Evolutionary conservation across 2,329 filamentous ascomycete species (phyloP).

Genomic region (Cladosporium sp.): DNA sequence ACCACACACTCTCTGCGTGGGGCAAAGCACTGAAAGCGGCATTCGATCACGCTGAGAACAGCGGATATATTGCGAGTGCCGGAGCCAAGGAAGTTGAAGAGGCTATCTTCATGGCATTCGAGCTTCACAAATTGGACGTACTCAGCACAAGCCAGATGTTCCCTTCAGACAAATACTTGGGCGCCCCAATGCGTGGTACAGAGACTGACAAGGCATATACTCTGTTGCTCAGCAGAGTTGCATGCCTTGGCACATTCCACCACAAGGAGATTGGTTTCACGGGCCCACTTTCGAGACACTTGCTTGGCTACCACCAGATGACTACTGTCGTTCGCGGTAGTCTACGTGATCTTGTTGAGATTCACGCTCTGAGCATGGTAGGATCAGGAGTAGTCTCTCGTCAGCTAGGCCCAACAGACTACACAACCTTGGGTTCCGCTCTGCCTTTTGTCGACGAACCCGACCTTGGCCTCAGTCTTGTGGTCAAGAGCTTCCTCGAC

Average conservation of each 20-base stretch:
- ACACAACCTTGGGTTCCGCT: constrained; percentile 62
- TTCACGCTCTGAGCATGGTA: constrained; percentile 74
- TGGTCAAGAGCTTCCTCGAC: constrained; percentile 74
- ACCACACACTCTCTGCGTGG: constrained; percentile 78
- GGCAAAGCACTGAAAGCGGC: constrained; percentile 70
- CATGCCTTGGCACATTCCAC: constrained; percentile 74
- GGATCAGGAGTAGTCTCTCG: constrained; percentile 74
- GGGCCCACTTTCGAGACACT: constrained; percentile 83
- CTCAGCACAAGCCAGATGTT: constrained; percentile 69
- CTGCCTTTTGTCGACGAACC: constrained; percentile 67
- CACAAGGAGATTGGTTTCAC: constrained; percentile 89
- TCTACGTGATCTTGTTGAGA: constrained; percentile 79
- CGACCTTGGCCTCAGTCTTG: constrained; percentile 72
- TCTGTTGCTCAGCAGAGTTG: constrained; percentile 79
- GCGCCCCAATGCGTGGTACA: constrained; percentile 56
- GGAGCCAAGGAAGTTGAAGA: constrained; percentile 62
- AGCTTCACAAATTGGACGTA: constrained; percentile 74
- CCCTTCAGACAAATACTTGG: constrained; percentile 46
- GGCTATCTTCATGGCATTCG: constrained; percentile 75
- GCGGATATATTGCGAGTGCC: constrained; percentile 50
- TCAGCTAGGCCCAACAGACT: constrained; percentile 46
- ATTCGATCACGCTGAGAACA: constrained; percentile 23
- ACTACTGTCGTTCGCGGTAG: constrained; percentile 73
- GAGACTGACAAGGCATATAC: constrained; percentile 70
- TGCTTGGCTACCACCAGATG: constrained; percentile 81